Conservation (phyloP, 2,329 filamentous ascomycete species). For the Pseudofabraea citricarpa region DNA sequence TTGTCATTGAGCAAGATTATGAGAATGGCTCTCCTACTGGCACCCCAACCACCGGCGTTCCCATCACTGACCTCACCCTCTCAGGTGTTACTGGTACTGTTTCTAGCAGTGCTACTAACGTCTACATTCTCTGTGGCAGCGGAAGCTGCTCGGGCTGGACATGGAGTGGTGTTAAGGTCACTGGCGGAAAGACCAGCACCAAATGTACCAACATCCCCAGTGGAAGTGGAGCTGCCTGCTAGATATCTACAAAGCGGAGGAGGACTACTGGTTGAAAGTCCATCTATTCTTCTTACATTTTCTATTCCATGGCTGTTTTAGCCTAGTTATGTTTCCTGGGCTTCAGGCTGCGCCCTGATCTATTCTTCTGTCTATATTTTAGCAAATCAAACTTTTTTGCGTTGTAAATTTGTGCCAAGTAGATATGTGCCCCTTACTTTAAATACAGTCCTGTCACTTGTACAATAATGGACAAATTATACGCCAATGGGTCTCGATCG, state of each 20-base stretch:
- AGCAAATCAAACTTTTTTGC: no score
- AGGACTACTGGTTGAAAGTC: neutral
- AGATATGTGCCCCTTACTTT: no score
- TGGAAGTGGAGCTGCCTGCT: conserved; percentile 18
- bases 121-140: conserved; percentile 49
- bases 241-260: neutral
- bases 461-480: no score
- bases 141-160: conserved; percentile 48
- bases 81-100: conserved; percentile 43
- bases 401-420: no score
- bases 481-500: no score
- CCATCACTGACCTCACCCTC: conserved; percentile 47
- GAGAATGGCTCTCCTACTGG: conserved; percentile 21
- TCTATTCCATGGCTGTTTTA: no score
- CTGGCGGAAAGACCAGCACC: conserved; percentile 43
- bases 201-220: conserved; percentile 33
- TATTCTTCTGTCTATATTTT: no score
- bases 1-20: conserved; percentile 55
- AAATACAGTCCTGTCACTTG: no score
- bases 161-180: conserved; percentile 43
- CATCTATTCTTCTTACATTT: no score
- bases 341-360: no score
- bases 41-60: conserved; percentile 19
- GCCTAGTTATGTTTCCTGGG: no score
- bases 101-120: conserved; percentile 28